These are phyloP conservation scores for Lactarius sanguifluus DNA, from an alignment of 768 basidiomycete genomes.

Conservation along the genomic window DNA sequence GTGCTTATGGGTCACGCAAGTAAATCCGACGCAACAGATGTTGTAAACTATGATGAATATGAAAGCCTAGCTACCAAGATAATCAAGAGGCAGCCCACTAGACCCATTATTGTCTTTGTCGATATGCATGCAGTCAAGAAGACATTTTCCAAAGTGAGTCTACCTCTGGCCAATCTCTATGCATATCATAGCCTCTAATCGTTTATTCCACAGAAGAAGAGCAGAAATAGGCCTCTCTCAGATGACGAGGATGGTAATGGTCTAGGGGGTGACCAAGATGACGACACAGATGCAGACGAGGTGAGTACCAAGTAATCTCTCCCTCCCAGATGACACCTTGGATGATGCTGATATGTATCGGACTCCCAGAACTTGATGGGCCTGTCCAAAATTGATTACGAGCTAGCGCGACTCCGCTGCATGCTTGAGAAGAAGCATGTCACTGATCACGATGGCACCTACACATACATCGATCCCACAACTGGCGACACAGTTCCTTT, in stretches of 20 bases:
- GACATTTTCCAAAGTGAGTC: neutral
- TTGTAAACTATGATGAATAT: neutral
- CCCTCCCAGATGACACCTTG: too few relatives aligned
- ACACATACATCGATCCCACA: too few relatives aligned
- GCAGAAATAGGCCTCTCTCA: neutral
- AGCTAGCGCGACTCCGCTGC: too few relatives aligned
- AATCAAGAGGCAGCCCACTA: neutral
- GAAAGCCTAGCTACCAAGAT: neutral
- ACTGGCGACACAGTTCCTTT: too few relatives aligned
- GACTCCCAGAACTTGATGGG: too few relatives aligned
- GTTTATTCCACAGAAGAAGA: neutral
- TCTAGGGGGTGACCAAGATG: neutral
- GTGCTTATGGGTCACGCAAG: neutral
- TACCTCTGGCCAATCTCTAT: neutral
- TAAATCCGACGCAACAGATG: neutral
- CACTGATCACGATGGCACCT: too few relatives aligned
- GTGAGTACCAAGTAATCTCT: too few relatives aligned
- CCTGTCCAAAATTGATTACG: too few relatives aligned
- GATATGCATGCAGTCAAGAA: neutral
- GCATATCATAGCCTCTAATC: neutral
- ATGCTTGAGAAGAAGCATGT: too few relatives aligned
- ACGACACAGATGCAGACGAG: neutral
- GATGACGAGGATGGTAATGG: neutral
- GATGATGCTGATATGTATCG: too few relatives aligned
- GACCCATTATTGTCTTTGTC: neutral